Percentiles rank a stretch among this genome's conserved stretches.
These are phyloP conservation scores for Candida michaelii DNA, from an alignment of 805 yeast genomes.

Conservation along the genomic window DNA sequence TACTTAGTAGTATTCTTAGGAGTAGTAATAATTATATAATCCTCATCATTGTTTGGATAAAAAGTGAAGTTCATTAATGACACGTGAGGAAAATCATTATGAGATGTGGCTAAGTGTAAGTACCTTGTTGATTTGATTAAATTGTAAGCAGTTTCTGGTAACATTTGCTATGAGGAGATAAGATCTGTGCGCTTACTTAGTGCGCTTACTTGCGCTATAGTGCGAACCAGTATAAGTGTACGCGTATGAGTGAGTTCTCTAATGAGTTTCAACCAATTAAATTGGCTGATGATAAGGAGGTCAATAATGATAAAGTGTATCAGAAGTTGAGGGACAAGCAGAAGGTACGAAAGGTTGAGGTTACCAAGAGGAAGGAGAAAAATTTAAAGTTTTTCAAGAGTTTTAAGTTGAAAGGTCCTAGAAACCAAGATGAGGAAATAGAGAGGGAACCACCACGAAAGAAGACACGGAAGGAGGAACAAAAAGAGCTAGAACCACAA, in stretches of 20 bases:
- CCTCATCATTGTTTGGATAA: conserved; percentile 38
- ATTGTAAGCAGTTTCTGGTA: conserved; percentile 38
- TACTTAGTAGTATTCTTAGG: conserved; percentile 72
- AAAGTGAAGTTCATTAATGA: conserved; percentile 89
- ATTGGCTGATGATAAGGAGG: conserved; percentile 20
- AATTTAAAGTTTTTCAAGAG: conserved; percentile 8
- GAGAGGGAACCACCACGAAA: background rate
- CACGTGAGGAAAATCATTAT: conserved; percentile 76
- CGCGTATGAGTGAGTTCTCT: conserved; percentile 8
- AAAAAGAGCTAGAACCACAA: background rate
- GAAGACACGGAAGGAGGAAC: background rate
- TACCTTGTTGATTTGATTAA: conserved; percentile 62
- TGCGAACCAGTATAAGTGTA: no score
- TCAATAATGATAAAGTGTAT: conserved; percentile 19
- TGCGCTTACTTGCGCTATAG: no score
- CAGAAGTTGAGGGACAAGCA: conserved; percentile 17
- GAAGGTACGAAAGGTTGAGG: conserved; percentile 10
- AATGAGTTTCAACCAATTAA: conserved; percentile 30
- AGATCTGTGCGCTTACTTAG: no score
- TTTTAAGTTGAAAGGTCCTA: conserved; percentile 4
- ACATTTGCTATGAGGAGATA: conserved; percentile 11
- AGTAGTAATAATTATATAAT: conserved; percentile 69
- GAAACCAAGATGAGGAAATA: no score
- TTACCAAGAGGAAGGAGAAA: conserved; percentile 3
- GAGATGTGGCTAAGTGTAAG: conserved; percentile 83